Evolutionary conservation across 2,329 filamentous ascomycete genomes (phyloP), one percentile per base, ranked within the genome.

Genomic region (Fusarium sp.): DNA sequence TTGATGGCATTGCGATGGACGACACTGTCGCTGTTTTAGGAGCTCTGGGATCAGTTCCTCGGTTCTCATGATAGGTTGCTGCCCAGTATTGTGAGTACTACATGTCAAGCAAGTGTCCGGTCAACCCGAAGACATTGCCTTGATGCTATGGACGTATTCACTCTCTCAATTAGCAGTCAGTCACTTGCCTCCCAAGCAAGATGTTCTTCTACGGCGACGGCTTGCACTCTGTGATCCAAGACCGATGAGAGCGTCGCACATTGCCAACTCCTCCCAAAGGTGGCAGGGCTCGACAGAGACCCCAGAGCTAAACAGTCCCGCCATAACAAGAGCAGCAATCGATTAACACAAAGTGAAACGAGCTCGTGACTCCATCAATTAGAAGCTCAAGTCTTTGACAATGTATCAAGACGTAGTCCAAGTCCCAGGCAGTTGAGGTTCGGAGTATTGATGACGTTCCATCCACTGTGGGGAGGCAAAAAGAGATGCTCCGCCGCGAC

Each of bases 401-500:
- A 40, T 40, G 2, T 8, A 13, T 7, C 10, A 0, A 42, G 16
- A 14, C 18, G 2, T 20, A 7, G 7, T 14, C 18, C 13, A 44
- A 7, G 1, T 18, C 2, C 0, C 13, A 44, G 11, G 13, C 1
- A 42, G 18, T 2, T 8, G 13, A 44, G 7, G 40, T n/a, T 44
- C 40, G 7, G 14, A 16, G 23, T 6, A 5, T 27, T 46, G 4
- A 6, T 16, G 42, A 16, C 14, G 42, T 46, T 46, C 4, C 42
- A 46, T 11, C 42, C 8, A 46, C 14, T 1, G 42, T 23, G 42
- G 42, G 14, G 42, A 46, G 9, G n/a, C 16, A 46, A 46, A 60
- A 60, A 54, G 33, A 38, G 18, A 38, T 44, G 40, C 40, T 44
- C 40, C 40, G 14, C 42, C 20, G 8, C 8, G 14, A 46, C 42